Conservation (phyloP, 2,329 filamentous ascomycete genomes). For the Neonectria ditissima region DNA sequence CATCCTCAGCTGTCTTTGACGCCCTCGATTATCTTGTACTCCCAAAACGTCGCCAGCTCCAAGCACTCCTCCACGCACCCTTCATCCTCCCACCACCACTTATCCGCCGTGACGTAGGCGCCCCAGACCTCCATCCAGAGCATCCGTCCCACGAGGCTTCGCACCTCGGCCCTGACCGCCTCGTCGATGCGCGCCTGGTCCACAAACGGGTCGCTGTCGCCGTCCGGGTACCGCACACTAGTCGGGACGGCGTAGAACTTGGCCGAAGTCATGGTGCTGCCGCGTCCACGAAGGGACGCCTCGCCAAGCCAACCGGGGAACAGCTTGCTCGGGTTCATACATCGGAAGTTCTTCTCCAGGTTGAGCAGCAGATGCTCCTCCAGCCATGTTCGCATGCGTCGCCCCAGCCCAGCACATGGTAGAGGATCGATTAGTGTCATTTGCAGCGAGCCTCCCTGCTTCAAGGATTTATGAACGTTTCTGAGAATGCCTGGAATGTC, state of each 20-base stretch:
- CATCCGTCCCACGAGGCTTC: conserved; percentile 65
- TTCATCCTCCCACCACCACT: conserved; percentile 73
- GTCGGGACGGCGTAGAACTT: conserved; percentile 61
- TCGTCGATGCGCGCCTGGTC: conserved; percentile 41
- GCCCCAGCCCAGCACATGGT: conserved; percentile 67
- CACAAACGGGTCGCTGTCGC: conserved; percentile 40
- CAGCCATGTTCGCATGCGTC: conserved; percentile 69
- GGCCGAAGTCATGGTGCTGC: conserved; percentile 61
- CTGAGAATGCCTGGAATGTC: conserved; percentile 68
- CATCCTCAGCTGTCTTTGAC: conserved; percentile 55
- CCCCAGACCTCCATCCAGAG: conserved; percentile 74
- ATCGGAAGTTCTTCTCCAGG: conserved; percentile 69
- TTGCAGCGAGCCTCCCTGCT: conserved; percentile 66
- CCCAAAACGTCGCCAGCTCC: conserved; percentile 66
- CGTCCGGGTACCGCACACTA: conserved; percentile 40
- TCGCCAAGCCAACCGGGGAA: conserved; percentile 71
- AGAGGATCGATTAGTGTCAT: conserved; percentile 72
- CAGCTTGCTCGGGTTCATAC: conserved; percentile 67
- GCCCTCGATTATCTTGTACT: conserved; percentile 68
- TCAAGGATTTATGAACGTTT: conserved; percentile 67
- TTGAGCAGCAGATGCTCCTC: conserved; percentile 70
- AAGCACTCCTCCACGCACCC: conserved; percentile 67
- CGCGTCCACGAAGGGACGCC: conserved; percentile 62
- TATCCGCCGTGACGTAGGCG: conserved; percentile 58
- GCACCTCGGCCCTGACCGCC: conserved; percentile 59